Conservation (phyloP, 2,329 filamentous ascomycete genomes). For the Colletotrichum theobromicola region DNA sequence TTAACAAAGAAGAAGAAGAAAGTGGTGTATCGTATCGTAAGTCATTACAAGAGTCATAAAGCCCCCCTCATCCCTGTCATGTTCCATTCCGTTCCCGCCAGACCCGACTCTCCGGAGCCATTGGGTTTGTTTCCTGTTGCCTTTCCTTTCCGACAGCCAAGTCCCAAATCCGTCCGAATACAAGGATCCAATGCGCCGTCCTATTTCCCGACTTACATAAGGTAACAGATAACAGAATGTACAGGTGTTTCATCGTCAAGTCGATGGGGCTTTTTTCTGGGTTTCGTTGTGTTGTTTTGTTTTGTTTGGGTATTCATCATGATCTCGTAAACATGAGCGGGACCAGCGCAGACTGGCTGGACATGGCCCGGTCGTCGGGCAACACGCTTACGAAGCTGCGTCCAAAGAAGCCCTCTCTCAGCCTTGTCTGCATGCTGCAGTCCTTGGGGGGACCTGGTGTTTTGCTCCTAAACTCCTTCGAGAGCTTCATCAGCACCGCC, state of each 20-base stretch:
- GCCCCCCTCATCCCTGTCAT: neutral
- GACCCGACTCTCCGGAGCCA: neutral
- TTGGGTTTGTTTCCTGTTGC: neutral
- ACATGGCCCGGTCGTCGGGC: conserved; percentile 51
- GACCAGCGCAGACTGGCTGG: conserved; percentile 59
- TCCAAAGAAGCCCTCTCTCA: conserved; percentile 49
- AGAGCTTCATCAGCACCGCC: conserved; percentile 64
- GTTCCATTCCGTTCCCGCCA: neutral
- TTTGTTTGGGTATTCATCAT: conserved; percentile 21
- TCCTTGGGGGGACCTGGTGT: conserved; percentile 17
- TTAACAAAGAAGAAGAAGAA: neutral
- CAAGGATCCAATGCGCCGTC: conserved; percentile 4
- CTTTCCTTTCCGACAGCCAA: conserved; percentile 16
- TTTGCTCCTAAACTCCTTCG: conserved; percentile 49
- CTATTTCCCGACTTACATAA: conserved; percentile 2
- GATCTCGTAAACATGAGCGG: conserved; percentile 64
- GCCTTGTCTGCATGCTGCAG: conserved; percentile 39
- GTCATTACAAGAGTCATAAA: conserved; percentile 18
- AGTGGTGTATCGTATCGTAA: conserved; percentile 14
- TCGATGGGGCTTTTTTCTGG: neutral
- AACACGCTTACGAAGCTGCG: conserved; percentile 38
- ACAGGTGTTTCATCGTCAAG: neutral
- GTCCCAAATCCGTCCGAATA: neutral
- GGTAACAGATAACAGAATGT: conserved; percentile 5
- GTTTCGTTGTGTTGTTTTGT: neutral